These are phyloP conservation scores for Cryptococcus jaspeensis DNA, from an alignment of 1,284 basidiomycete species.

Conservation along the genomic window DNA sequence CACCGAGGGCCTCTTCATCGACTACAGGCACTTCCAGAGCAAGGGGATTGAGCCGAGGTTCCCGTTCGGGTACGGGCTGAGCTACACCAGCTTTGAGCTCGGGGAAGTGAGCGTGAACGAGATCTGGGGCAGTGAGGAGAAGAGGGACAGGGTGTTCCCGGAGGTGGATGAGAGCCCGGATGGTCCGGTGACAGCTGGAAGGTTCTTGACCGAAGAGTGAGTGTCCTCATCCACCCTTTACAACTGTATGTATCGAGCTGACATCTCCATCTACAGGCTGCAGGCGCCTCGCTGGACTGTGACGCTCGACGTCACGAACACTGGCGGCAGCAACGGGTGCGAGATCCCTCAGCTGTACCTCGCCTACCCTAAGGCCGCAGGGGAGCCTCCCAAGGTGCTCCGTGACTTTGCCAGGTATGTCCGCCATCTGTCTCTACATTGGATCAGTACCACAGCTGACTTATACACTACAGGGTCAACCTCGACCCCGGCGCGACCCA, in stretches of 20 bases:
- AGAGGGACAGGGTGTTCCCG: background rate
- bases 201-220: constrained; percentile 25
- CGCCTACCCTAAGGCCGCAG: constrained; percentile 42
- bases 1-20: constrained; percentile 70
- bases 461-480: constrained; percentile 29
- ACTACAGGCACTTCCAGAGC: constrained; percentile 74
- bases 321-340: constrained; percentile 50
- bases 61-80: constrained; percentile 80
- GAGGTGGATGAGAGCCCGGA: background rate
- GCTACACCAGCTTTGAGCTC: constrained; percentile 77
- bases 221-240: constrained; percentile 1
- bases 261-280: constrained; percentile 20
- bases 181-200: constrained; percentile 13
- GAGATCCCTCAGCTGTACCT: constrained; percentile 52
- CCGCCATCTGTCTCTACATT: background rate
- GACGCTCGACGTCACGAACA: constrained; percentile 53
- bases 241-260: no score
- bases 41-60: constrained; percentile 62
- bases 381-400: constrained; percentile 50
- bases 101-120: constrained; percentile 55
- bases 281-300: constrained; percentile 48
- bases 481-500: constrained; percentile 41
- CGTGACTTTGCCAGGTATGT: constrained; percentile 28
- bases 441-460: background rate
- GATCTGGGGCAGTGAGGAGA: constrained; percentile 5